Evolutionary conservation across 176 grass and related monocot genomes (phyloP), one percentile per base, ranked within the genome.

Genomic region (Rhynchospora breviuscula): DNA sequence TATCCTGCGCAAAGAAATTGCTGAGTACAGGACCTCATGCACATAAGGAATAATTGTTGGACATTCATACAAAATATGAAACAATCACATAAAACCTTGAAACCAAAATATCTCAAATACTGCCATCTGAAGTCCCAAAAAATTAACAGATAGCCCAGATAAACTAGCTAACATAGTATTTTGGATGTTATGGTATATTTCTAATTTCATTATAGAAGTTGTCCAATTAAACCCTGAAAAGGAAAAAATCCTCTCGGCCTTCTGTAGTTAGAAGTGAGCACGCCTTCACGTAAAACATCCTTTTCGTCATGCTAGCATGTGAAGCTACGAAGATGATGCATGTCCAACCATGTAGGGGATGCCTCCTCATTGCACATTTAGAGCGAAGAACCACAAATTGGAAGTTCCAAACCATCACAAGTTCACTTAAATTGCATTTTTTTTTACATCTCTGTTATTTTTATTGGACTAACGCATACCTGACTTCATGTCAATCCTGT

Each of bases 1-100:
- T 89, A 93, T 93, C 96, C 96, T 93, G 93, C 96, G 91, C 93
- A 99, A 99, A 99, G 93, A 95, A 99, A 99, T 86, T 92, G 88
- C 90, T 99, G 96, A 98, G 96, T 93, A 90, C 53, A 60, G 79
- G 88, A 86, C 86, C 85, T 93, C 84, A 93, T 61, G 80, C 81
- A 84, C 64, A 63, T 74, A 93, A 91, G 79, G 88, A 91, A 91
- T 82, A 90, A 89, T 76, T 89, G 81, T 86, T 85, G 91, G 83
- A 89, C 81, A 92, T 79, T 78, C 84, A 89, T 89, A 86, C 85
- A 87, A 87, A 58, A 79, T 82, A 52, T 81, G 59, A 90, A 63
- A 87, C 87, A 73, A 83, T 86, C 67, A 60, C 54, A 83, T 81
- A 87, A 74, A 83, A 76, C 83, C 84, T 90, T 88, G 62, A 84